Percentiles rank a stretch among this genome's conserved stretches.
Evolutionary conservation across 768 basidiomycete genomes (phyloP).

Genomic region (Serpula lacrymans): DNA sequence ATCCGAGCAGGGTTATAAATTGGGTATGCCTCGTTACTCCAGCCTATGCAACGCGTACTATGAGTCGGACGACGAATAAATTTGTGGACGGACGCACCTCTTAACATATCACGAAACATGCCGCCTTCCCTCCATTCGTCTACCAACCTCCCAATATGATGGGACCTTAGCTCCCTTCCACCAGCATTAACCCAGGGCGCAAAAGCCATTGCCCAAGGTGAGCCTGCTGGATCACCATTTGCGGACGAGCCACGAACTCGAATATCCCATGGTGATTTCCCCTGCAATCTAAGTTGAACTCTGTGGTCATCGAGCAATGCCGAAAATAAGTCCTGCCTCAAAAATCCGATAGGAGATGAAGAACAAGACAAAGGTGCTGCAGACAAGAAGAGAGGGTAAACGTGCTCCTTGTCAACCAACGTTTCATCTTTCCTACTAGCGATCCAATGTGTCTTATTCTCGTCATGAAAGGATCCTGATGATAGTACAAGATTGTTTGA

Average conservation of each 20-base stretch:
- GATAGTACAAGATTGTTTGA: conserved; percentile 25
- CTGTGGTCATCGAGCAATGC: too few species aligned
- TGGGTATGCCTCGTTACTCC: conserved; percentile 34
- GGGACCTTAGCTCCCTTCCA: conserved; percentile 28
- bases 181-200: conserved; percentile 34
- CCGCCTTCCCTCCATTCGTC: conserved; percentile 27
- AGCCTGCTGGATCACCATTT: too few species aligned
- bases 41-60: conserved; percentile 22
- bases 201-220: conserved; percentile 29
- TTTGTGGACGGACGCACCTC: conserved; percentile 16
- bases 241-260: too few species aligned
- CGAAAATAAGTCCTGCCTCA: too few species aligned
- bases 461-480: conserved; percentile 18
- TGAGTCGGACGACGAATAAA: too few species aligned
- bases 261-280: too few species aligned
- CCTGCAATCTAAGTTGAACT: too few species aligned
- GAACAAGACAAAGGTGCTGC: too few species aligned
- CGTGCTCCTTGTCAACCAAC: too few species aligned
- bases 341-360: too few species aligned
- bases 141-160: conserved; percentile 30
- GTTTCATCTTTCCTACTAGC: too few species aligned
- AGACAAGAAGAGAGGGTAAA: too few species aligned
- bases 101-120: conserved; percentile 26
- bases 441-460: conserved; percentile 1
- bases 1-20: conserved; percentile 25